These are phyloP conservation scores for Penicillium lagena DNA, from an alignment of 495 filamentous ascomycete genomes.

Conservation along the genomic window DNA sequence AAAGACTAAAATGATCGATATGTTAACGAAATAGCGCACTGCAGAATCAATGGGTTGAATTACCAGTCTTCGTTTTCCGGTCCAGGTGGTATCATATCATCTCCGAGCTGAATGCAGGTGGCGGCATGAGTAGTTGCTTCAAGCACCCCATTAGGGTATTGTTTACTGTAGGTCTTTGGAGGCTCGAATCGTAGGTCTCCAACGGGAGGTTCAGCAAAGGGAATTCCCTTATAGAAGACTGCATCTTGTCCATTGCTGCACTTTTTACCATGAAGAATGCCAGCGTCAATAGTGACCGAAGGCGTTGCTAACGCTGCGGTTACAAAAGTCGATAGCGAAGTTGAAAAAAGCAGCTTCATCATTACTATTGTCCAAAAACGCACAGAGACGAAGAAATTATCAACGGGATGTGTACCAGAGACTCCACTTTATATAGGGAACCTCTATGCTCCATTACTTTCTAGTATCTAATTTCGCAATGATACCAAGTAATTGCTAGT, in stretches of 20 bases:
- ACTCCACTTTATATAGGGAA: no score
- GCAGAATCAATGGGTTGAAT: neutral
- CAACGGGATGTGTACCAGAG: no score
- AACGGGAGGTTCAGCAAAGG: slow-evolving; percentile 22
- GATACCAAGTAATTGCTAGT: no score
- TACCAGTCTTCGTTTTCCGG: slow-evolving; percentile 23
- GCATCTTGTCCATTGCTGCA: slow-evolving; percentile 23
- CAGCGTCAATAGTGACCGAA: slow-evolving; percentile 4
- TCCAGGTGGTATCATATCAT: slow-evolving; percentile 15
- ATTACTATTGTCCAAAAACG: neutral
- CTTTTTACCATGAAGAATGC: slow-evolving; percentile 1
- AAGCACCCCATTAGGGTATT: slow-evolving; percentile 5
- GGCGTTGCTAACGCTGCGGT: slow-evolving; percentile 2
- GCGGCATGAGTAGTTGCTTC: slow-evolving; percentile 12
- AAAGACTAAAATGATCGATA: slow-evolving; percentile 6
- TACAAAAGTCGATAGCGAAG: slow-evolving; percentile 1
- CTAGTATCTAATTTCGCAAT: no score
- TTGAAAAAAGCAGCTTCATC: slow-evolving; percentile 20
- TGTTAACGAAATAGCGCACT: neutral
- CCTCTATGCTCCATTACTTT: no score
- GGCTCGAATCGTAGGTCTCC: slow-evolving; percentile 16
- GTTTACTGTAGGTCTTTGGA: slow-evolving; percentile 6
- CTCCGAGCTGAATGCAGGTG: slow-evolving; percentile 26
- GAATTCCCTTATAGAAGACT: slow-evolving; percentile 18
- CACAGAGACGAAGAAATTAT: no score